A percentile compares a stretch with the other conserved stretches of the same genome.
These are phyloP conservation scores for Monilinia fructicola DNA, from an alignment of 2,329 filamentous ascomycete genomes.

Conservation along the genomic window DNA sequence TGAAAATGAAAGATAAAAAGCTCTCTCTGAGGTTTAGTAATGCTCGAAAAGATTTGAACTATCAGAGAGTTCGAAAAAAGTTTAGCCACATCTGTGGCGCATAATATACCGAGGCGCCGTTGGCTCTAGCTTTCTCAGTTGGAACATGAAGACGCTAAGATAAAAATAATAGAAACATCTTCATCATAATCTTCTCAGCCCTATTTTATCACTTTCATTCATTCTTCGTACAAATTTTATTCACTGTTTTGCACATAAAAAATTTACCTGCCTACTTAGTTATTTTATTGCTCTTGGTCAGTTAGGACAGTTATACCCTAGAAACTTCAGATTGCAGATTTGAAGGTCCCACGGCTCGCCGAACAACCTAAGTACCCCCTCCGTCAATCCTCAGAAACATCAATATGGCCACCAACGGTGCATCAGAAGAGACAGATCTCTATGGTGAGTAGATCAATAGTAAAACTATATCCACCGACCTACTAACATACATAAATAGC, in stretches of 20 bases:
- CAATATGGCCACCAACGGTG: slow-evolving; percentile 38
- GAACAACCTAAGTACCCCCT: slow-evolving; percentile 7
- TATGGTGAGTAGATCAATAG: slow-evolving; percentile 50
- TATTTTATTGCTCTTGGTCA: neutral
- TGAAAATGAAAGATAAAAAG: neutral
- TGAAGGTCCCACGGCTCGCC: neutral
- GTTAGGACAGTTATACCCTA: neutral
- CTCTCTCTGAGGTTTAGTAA: neutral
- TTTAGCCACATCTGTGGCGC: neutral
- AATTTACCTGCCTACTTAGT: neutral
- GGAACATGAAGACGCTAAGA: neutral
- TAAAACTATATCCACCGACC: slow-evolving; percentile 9
- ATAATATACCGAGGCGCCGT: neutral
- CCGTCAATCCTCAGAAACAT: slow-evolving; percentile 21
- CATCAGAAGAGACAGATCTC: slow-evolving; percentile 53
- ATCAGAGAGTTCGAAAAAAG: neutral
- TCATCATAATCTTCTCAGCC: slow-evolving; percentile 17
- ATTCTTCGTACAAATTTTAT: slow-evolving; percentile 5
- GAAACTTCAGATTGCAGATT: neutral
- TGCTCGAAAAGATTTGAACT: neutral
- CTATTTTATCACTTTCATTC: slow-evolving; percentile 4
- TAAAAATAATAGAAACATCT: slow-evolving; percentile 14
- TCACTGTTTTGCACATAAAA: slow-evolving; percentile 16
- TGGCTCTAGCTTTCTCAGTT: slow-evolving; percentile 4
- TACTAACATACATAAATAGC: slow-evolving; percentile 52